A percentile compares a stretch with the other conserved stretches of the same genome.
These are phyloP conservation scores for Rhizopus sp. DNA, from an alignment of 371 early-diverging fungal genomes.

Conservation along the genomic window DNA sequence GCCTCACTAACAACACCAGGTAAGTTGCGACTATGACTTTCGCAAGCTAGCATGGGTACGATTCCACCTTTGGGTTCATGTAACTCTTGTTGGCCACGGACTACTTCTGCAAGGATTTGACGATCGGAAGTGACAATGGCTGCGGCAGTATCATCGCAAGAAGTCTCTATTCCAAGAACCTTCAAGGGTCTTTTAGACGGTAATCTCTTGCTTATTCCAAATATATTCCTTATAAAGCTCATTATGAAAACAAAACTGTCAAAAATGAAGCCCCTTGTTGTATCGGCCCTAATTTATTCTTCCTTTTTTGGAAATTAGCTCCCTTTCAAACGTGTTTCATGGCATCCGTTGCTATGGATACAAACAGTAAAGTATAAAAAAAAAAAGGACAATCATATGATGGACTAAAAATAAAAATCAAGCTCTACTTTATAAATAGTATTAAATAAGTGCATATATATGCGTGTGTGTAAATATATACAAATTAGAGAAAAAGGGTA, in stretches of 20 bases:
- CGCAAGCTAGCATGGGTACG: constrained; percentile 76
- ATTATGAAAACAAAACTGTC: neutral
- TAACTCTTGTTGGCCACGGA: constrained; percentile 66
- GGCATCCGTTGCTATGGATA: too few species aligned
- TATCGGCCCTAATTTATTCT: too few species aligned
- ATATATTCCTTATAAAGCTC: neutral
- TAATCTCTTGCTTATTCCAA: neutral
- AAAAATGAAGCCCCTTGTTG: too few species aligned
- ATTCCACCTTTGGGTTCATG: constrained; percentile 86
- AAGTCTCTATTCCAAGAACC: constrained; percentile 79
- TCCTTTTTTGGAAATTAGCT: too few species aligned
- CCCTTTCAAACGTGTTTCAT: too few species aligned
- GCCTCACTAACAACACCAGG: constrained; percentile 69
- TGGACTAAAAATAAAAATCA: too few species aligned
- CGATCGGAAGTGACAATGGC: constrained; percentile 78
- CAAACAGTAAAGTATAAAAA: too few species aligned
- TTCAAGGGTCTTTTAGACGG: constrained; percentile 21
- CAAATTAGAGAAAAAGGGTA: constrained; percentile 3
- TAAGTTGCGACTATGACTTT: constrained; percentile 67
- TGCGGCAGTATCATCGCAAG: constrained; percentile 86
- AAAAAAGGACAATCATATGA: too few species aligned
- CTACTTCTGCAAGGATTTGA: constrained; percentile 65
- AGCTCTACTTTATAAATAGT: too few species aligned
- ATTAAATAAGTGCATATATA: neutral
- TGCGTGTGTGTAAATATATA: constrained; percentile 1